Base-by-base conservation (phyloP, 2,329 filamentous ascomycete species). In the Geosmithia putterillii region DNA sequence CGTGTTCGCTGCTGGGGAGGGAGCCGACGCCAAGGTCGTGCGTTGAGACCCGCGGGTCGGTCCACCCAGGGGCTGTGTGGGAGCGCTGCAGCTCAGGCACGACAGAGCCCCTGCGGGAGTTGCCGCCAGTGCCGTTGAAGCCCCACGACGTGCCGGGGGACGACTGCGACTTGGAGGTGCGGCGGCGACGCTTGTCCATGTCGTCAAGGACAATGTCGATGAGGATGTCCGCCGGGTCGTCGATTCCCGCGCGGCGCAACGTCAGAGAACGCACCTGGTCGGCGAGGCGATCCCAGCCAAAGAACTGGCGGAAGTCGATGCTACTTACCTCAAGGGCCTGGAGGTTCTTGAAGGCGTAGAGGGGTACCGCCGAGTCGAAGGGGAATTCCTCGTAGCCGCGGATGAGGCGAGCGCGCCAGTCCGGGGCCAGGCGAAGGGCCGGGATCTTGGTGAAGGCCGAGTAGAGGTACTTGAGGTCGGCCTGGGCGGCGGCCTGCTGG, bases 381-480 rank as follows among this genome's bases (percentile, higher is more conserved):
- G 92, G 92, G 52, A 96, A 98, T 62, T 95, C 90, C 62, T 98
- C 92, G 58, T 92, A 96, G 22, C 90, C 90, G 51, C 82, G 77
- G 52, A 98, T 95, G 47, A 95, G 70, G 43, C 84, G 81, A 41
- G 90, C 89, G 51, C 87, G 85, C 69, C 88, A 89, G 62, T 98
- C 92, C n/a, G 89, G 89, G 22, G 89, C 81, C 44, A 98, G 71
- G 50, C 83, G 81, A 49, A 98, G 70, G 57, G 86, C 95, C 0
- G 92, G 92, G 38, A 98, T 94, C 66, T 96, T 98, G 56, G 92
- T 98, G 59, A 96, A 98, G 45, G 92, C 87, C 37, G 92, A 96
- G 66, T 95, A 98, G 28, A 98, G 72, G 60, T 98, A 96, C 61
- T 90, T 95, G 52, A 95, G 68, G 59, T 98, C 92, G 45, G 83